These are phyloP conservation scores for Prototheca wickerhamii DNA, from an alignment of 163 green algal genomes.

Conservation along the genomic window DNA sequence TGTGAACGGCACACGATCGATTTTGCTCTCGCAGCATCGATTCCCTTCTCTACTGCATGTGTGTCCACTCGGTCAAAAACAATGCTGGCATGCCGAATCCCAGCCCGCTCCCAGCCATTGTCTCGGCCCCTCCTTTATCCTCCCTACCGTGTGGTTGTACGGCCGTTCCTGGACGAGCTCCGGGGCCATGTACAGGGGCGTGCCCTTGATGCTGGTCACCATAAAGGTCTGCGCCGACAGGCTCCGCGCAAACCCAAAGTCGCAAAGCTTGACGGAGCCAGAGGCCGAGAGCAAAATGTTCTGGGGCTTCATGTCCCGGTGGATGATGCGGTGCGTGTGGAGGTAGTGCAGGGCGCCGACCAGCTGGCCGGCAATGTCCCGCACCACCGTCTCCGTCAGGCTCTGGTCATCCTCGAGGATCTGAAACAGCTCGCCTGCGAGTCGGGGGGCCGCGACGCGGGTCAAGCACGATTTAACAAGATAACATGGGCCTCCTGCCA, in stretches of 20 bases:
- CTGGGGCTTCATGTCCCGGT: constrained; percentile 98
- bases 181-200: constrained; percentile 99
- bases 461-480: not conserved
- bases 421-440: constrained; percentile 93
- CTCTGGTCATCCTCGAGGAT: constrained; percentile 91
- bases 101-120: not conserved
- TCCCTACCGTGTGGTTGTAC: constrained; percentile 74
- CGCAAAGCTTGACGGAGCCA: constrained; percentile 92
- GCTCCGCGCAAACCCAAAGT: constrained; percentile 98
- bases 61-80: not conserved
- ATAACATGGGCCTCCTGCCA: not conserved
- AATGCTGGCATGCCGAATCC: not conserved
- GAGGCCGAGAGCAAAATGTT: constrained; percentile 90
- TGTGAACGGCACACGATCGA: not conserved
- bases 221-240: constrained; percentile 92
- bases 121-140: not conserved
- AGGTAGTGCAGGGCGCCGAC: constrained; percentile 89
- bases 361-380: constrained; percentile 83
- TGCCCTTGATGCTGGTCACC: constrained; percentile 95
- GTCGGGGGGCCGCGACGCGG: not conserved
- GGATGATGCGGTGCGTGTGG: constrained; percentile 94
- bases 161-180: constrained; percentile 97
- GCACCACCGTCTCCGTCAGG: constrained; percentile 83
- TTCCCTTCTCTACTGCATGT: no score
- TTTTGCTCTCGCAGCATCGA: no score